Conservation (phyloP, 73 alveolate genomes). For the Paramecium pentaurelia region DNA sequence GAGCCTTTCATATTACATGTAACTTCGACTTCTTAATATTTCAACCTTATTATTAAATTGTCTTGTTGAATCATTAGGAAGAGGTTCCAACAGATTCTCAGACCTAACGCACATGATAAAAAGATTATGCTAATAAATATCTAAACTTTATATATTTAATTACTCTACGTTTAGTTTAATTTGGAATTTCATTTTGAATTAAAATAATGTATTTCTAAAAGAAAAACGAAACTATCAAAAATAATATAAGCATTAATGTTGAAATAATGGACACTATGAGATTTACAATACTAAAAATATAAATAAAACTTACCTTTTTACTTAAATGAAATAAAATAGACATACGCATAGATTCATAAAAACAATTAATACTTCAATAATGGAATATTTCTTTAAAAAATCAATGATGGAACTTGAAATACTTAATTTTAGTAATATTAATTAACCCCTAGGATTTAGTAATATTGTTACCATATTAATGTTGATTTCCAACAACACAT, state of each 20-base stretch:
- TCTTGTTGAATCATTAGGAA: neutral
- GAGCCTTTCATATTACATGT: neutral
- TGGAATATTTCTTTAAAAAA: neutral
- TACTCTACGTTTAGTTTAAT: neutral
- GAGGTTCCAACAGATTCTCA: neutral
- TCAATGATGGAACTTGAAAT: neutral
- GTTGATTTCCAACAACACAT: slow-evolving; percentile 14
- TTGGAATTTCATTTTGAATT: neutral
- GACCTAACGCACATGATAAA: neutral
- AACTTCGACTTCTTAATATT: neutral
- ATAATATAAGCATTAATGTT: neutral
- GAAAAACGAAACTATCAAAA: neutral
- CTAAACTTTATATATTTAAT: neutral
- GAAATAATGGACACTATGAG: neutral
- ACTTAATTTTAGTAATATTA: neutral
- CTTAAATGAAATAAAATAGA: neutral
- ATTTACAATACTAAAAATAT: neutral
- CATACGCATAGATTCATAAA: neutral
- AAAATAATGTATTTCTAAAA: neutral
- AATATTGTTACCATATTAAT: neutral
- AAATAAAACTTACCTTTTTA: neutral
- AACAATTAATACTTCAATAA: neutral
- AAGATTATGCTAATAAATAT: neutral
- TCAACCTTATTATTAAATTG: neutral
- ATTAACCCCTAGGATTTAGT: neutral